Conservation (phyloP, 495 filamentous ascomycete species). For the Friedmanniomyces simplex region DNA sequence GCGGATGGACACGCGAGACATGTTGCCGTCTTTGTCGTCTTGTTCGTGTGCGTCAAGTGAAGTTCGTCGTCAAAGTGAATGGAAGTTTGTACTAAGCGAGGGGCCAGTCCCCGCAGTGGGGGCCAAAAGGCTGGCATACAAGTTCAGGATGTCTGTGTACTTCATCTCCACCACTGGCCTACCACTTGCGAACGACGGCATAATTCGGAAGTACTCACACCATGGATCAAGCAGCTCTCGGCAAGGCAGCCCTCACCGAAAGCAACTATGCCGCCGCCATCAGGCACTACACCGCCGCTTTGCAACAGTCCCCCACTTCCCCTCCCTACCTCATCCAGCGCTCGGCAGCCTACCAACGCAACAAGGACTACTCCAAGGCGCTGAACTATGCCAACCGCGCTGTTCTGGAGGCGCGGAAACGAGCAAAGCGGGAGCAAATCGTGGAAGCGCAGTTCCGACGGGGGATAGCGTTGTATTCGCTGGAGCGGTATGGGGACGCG, state of each 20-base stretch:
- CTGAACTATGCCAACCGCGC: conserved; percentile 75
- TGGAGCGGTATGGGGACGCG: conserved; percentile 67
- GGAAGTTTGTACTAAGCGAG: background rate
- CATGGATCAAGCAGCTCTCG: conserved; percentile 54
- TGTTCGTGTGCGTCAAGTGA: background rate
- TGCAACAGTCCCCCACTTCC: conserved; percentile 53
- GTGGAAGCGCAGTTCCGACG: conserved; percentile 71
- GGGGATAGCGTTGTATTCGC: conserved; percentile 58
- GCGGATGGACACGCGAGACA: conserved; percentile 27
- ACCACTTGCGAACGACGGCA: too few relatives aligned
- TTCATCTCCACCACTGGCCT: too few relatives aligned
- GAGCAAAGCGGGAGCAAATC: conserved; percentile 72
- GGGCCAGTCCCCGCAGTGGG: background rate
- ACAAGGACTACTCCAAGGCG: conserved; percentile 44
- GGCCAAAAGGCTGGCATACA: background rate
- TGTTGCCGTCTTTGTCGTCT: background rate
- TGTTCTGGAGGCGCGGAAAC: conserved; percentile 54
- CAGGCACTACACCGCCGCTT: conserved; percentile 62
- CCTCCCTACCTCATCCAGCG: conserved; percentile 81
- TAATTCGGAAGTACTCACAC: too few relatives aligned
- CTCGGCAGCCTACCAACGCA: conserved; percentile 68
- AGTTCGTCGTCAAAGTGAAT: too few relatives aligned
- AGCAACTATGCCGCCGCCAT: conserved; percentile 60
- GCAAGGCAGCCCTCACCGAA: conserved; percentile 51
- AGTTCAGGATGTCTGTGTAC: too few relatives aligned